Conservation (phyloP, 2,329 filamentous ascomycete species). For the Cyclaneusma minus region DNA sequence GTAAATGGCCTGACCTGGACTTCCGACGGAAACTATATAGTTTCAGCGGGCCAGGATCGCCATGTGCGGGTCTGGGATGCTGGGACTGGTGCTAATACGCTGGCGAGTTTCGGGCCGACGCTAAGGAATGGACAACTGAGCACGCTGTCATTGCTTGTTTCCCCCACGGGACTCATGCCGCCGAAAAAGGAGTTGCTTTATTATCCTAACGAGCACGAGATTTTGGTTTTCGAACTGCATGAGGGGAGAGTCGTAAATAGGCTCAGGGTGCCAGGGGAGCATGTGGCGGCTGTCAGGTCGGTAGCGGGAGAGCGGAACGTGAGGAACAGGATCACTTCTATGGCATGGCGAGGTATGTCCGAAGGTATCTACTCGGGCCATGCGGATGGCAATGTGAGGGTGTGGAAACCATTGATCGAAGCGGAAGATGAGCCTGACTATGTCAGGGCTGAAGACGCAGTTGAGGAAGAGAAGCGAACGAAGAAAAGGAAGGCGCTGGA, state of each 20-base stretch:
- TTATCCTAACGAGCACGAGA: constrained; percentile 69
- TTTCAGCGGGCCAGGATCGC: constrained; percentile 72
- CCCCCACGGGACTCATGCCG: constrained; percentile 41
- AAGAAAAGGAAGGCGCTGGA: constrained; percentile 67
- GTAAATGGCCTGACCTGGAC: constrained; percentile 82
- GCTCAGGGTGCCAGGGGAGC: constrained; percentile 47
- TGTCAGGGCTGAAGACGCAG: constrained; percentile 25
- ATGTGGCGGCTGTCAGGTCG: constrained; percentile 27
- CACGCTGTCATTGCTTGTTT: constrained; percentile 43
- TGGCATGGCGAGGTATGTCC: constrained; percentile 55
- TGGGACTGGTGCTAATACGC: constrained; percentile 65
- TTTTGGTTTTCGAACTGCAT: constrained; percentile 66
- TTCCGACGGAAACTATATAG: constrained; percentile 58
- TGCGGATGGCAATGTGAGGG: constrained; percentile 67
- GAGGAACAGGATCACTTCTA: constrained; percentile 52
- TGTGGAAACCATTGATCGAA: constrained; percentile 52
- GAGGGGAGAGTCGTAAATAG: constrained; percentile 59
- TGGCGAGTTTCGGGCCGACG: constrained; percentile 73
- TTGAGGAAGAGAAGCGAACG: constrained; percentile 37
- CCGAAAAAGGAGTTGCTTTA: constrained; percentile 52
- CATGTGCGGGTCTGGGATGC: constrained; percentile 80
- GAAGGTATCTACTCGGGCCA: constrained; percentile 71
- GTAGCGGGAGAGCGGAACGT: constrained; percentile 39
- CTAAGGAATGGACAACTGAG: constrained; percentile 58
- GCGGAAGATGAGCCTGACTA: constrained; percentile 20